Evolutionary conservation across 1,139 yeast species (phyloP), one percentile per base, ranked within the genome.

Genomic region (Komagataea norvegica): DNA sequence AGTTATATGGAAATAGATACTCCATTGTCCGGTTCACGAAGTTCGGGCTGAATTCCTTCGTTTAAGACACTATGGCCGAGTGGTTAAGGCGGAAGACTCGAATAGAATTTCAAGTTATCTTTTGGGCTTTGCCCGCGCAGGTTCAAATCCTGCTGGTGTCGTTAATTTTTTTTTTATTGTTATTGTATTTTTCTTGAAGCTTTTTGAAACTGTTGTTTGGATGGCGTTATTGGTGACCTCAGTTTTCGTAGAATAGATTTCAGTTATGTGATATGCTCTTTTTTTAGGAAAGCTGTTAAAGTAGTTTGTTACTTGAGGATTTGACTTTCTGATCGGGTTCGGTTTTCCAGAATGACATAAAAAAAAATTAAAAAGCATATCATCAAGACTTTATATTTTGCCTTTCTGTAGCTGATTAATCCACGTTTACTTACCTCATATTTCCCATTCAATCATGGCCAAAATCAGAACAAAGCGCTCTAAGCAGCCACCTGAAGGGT

Each of bases 141-240:
- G 87, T 79, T 79, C 86, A 80, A 79, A 77, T 79, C 86, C 86
- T 78, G 86, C 84, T 72, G 82, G 77, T 78, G 85, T 77, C 86
- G 86, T 45, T 43, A 57, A 59, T 59, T 63, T 61, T 59, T 60
- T 59, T 49, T 42, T 29, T 2, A 9, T 22, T 17, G 19, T 14
- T 26, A 11, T 14, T 16, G 21, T 38, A 25, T 32, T 14, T 8
- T 19, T 22, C 15, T 19, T 13, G 25, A n/a, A 7, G 10, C n/a
- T 15, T 26, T 28, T 25, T 15, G n/a, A n/a, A n/a, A n/a, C n/a
- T n/a, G n/a, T n/a, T n/a, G n/a, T n/a, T n/a, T n/a, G n/a, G n/a
- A n/a, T n/a, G n/a, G n/a, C n/a, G n/a, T n/a, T n/a, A n/a, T n/a
- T n/a, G n/a, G n/a, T n/a, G n/a, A n/a, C n/a, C n/a, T n/a, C n/a